Base-by-base conservation (phyloP, 495 filamentous ascomycete species). In the Penicillium cosmopolitanum region DNA sequence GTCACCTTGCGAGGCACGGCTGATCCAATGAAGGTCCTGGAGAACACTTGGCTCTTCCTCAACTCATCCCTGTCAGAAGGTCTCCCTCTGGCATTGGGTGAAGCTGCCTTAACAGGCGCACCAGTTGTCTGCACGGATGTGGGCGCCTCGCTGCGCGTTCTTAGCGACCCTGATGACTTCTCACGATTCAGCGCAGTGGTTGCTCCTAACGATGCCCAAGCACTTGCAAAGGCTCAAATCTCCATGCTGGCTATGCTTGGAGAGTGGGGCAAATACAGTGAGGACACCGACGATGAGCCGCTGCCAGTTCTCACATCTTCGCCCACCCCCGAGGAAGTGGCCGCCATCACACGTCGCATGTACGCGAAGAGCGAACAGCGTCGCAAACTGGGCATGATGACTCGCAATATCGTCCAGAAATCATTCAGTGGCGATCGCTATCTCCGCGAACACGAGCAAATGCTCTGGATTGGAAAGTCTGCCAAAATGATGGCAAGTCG, bases 11-110 rank as follows among this genome's bases (percentile, higher is more conserved):
- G 79, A 19, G 85, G 85, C 16, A 84, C 80, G n/a, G 75, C 78
- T 12, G 82, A 86, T 50, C 82, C 84, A 0, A 77, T 79, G 61
- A 79, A 78, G 51, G 85, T 87, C 7, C 78, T 88, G 3, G 73
- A 84, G 42, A 82, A 84, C 51, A 84, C 83, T 42, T 88, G 85
- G 85, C 77, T 87, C 7, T 88, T 88, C 73, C 75, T 88, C 36
- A 88, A 88, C 70, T 88, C 85, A 0, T 88, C 85, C 5, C 75
- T 88, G 3, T 87, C 85, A 6, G 85, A 88, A 68, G 85, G 85
- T 59, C 80, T 88, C 0, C 85, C 85, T 0, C 73, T 88, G 11
- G 85, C 85, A n/a, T 75, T 88, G 4, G 85, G 85, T 13, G 85
- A 88, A 68, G 85, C 85, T 18, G 85, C 85, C 25, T 67, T 86